Evolutionary conservation across 306 rosid species (phyloP).

Genomic region (Ziziphus jujuba): DNA sequence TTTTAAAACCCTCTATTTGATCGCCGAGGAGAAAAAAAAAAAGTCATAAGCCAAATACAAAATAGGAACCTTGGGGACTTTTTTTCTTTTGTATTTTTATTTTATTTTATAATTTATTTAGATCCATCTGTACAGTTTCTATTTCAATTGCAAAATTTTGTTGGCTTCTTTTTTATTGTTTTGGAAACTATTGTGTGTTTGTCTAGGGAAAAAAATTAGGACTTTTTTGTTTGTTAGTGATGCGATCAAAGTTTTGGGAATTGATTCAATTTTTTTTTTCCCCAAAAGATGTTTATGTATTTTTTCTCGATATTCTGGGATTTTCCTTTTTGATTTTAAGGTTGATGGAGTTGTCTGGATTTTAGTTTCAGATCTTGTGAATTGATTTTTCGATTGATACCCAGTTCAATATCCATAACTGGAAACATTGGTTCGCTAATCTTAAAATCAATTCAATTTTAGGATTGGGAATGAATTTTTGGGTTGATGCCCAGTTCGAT

Average conservation of each 20-base stretch:
- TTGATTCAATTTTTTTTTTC: no score
- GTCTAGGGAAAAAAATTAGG: no score
- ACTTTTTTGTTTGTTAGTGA: no score
- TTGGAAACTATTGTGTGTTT: no score
- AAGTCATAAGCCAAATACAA: not conserved
- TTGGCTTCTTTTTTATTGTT: no score
- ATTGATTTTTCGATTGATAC: conserved; percentile 6
- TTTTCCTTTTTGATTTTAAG: conserved; percentile 4
- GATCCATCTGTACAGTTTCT: conserved; percentile 16
- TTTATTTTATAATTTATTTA: not conserved
- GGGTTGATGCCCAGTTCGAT: no score
- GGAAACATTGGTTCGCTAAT: not conserved
- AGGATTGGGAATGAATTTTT: no score
- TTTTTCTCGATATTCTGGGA: not conserved
- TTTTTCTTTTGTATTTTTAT: not conserved
- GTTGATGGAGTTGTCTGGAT: not conserved
- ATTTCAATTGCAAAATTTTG: not conserved
- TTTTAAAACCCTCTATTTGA: conserved; percentile 7
- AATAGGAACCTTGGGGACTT: not conserved
- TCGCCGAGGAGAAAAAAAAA: not conserved
- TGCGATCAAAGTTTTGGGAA: no score
- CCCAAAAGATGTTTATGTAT: no score
- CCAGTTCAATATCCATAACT: not conserved
- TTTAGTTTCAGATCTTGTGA: conserved; percentile 10
- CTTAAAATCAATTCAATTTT: no score